Conservation (phyloP, 306 rosid species). For the Calophaca sinica region DNA sequence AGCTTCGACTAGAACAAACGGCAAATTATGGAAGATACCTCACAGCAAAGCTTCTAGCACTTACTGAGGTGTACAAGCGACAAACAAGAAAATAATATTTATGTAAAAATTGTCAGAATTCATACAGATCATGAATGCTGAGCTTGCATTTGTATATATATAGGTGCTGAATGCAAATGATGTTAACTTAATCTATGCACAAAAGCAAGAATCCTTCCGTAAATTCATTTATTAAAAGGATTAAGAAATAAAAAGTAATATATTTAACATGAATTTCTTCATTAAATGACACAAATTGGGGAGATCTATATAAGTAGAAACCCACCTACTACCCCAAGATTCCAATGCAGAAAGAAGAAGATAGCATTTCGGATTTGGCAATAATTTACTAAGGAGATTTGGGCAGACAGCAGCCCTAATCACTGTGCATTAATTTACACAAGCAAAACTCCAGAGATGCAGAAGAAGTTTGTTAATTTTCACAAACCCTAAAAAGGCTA, state of each 20-base stretch:
- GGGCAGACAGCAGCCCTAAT: constrained; percentile 26
- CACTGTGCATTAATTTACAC: not conserved
- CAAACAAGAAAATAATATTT: no score
- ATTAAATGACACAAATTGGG: constrained; percentile 1
- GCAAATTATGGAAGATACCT: constrained; percentile 40
- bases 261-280: not conserved
- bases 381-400: not conserved
- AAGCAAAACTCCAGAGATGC: constrained; percentile 23
- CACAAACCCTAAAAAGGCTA: constrained; percentile 43
- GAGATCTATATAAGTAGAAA: not conserved
- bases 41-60: not conserved
- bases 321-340: not conserved
- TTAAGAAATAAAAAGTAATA: not conserved
- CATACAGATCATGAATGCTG: no score
- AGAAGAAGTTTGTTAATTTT: constrained; percentile 20
- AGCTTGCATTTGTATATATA: no score
- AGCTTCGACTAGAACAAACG: constrained; percentile 10
- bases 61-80: no score
- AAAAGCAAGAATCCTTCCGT: not conserved
- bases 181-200: no score
- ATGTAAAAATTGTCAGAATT: no score
- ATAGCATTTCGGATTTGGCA: not conserved
- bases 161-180: no score
- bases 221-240: constrained; percentile 19
- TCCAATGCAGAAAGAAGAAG: not conserved